phyloP scores from a whole-genome alignment of 768 basidiomycete genomes.

The Tricholoma terreum region DNA sequence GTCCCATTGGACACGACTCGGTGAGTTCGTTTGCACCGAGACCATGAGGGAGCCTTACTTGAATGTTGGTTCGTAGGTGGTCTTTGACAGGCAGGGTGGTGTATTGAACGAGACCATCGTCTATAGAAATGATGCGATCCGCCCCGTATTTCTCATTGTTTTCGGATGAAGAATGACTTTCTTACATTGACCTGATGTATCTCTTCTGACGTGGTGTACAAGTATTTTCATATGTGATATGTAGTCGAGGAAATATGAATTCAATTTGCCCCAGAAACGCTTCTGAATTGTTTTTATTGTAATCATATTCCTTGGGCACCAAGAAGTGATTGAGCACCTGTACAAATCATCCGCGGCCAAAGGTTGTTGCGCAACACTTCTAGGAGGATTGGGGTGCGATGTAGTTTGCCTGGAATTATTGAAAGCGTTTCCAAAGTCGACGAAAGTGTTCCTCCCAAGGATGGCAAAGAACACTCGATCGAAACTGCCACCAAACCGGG shows the following conservation, averaged over 20 bases:
- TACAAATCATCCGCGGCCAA: background rate
- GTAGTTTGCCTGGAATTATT: background rate
- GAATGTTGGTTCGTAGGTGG: background rate
- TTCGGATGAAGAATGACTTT: background rate
- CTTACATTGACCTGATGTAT: background rate
- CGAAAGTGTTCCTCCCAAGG: slow-evolving; percentile 27
- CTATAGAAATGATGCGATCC: slow-evolving; percentile 6
- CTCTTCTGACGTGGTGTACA: background rate
- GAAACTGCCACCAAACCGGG: slow-evolving; percentile 56
- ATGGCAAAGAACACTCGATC: slow-evolving; percentile 70
- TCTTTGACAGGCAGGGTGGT: slow-evolving; percentile 5
- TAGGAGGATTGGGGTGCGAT: background rate
- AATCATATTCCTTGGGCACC: too few species aligned
- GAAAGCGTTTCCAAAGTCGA: slow-evolving; percentile 20
- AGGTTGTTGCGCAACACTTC: background rate
- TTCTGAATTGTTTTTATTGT: background rate
- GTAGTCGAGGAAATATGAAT: background rate
- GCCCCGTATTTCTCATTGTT: slow-evolving; percentile 8
- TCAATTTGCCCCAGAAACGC: background rate
- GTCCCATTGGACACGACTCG: slow-evolving; percentile 5
- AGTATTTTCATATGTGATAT: background rate
- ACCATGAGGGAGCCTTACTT: background rate
- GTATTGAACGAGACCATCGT: slow-evolving; percentile 9
- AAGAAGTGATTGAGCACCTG: background rate
- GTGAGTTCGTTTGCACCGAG: background rate